These are phyloP conservation scores for Ceratocystis colombiana DNA, from an alignment of 2,329 filamentous ascomycete species.

Conservation along the genomic window DNA sequence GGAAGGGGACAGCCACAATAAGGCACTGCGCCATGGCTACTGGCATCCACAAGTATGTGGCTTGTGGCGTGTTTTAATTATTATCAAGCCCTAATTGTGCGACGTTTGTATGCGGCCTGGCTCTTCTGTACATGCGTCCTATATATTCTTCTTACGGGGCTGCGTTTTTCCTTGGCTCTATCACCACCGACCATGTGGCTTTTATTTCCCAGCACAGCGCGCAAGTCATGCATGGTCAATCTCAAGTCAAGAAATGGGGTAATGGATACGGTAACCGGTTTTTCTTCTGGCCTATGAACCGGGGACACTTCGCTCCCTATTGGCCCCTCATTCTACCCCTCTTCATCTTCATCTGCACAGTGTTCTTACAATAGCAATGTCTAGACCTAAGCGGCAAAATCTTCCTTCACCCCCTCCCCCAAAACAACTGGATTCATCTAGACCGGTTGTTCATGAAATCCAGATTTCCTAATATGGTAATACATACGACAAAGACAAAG, in stretches of 20 bases:
- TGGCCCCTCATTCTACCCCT: neutral
- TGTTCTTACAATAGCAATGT: neutral
- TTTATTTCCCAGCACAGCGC: neutral
- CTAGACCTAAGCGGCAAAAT: neutral
- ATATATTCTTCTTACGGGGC: neutral
- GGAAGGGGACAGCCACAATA: too few relatives aligned
- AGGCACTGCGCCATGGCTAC: neutral
- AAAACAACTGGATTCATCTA: neutral
- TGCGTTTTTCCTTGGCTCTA: too few relatives aligned
- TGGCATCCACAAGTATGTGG: neutral
- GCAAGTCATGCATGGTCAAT: neutral
- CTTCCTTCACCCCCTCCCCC: neutral
- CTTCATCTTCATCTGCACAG: neutral
- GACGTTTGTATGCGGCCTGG: neutral
- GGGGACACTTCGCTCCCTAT: neutral
- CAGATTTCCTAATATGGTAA: neutral
- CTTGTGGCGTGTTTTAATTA: neutral
- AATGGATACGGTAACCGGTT: neutral
- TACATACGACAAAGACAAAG: neutral
- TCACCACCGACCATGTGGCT: neutral
- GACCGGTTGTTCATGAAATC: neutral
- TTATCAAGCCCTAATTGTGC: constrained; percentile 7
- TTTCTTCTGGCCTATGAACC: neutral
- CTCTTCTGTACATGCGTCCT: neutral
- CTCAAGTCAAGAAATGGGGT: neutral